Evolutionary conservation across 225 moss, liverwort and hornwort genomes (phyloP).

Genomic region (Anthoceros angustus): DNA sequence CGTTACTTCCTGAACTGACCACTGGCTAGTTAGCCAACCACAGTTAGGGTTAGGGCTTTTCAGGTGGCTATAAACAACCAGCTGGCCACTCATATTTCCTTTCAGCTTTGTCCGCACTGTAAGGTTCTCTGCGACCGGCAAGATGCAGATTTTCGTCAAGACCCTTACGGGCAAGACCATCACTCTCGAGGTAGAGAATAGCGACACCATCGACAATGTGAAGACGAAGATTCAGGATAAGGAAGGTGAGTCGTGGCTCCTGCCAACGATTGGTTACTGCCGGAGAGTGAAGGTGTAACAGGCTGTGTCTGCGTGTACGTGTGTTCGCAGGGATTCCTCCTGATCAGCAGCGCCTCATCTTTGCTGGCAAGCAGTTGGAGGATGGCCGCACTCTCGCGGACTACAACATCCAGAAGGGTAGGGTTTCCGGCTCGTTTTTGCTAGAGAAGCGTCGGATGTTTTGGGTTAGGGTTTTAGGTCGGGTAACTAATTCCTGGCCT

Average conservation of each 20-base stretch:
- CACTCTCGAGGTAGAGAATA: not conserved
- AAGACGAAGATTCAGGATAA: slow-evolving; percentile 41
- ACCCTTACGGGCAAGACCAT: slow-evolving; percentile 4
- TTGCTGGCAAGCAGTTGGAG: slow-evolving; percentile 51
- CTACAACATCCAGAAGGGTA: slow-evolving; percentile 54
- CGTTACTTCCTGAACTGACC: too few relatives aligned
- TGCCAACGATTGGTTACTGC: not conserved
- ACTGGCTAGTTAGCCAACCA: too few relatives aligned
- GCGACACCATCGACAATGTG: slow-evolving; percentile 5
- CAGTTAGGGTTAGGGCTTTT: too few relatives aligned
- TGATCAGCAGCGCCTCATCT: slow-evolving; percentile 49
- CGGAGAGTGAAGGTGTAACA: not conserved
- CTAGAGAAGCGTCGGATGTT: not conserved
- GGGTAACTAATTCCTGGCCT: not conserved
- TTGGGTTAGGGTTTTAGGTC: not conserved
- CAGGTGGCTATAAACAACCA: too few relatives aligned
- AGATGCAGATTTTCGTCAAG: slow-evolving; percentile 4
- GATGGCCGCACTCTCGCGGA: slow-evolving; percentile 49
- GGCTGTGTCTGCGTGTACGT: not conserved
- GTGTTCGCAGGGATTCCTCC: slow-evolving; percentile 19
- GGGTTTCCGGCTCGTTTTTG: not conserved
- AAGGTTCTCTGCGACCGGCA: not conserved
- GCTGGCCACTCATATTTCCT: too few relatives aligned
- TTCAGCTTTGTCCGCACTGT: too few relatives aligned
- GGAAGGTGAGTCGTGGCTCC: slow-evolving; percentile 12